Evolutionary conservation across 139 green algal species (phyloP), one percentile per base, ranked within the genome.

Genomic region (Coelastrella sp.): DNA sequence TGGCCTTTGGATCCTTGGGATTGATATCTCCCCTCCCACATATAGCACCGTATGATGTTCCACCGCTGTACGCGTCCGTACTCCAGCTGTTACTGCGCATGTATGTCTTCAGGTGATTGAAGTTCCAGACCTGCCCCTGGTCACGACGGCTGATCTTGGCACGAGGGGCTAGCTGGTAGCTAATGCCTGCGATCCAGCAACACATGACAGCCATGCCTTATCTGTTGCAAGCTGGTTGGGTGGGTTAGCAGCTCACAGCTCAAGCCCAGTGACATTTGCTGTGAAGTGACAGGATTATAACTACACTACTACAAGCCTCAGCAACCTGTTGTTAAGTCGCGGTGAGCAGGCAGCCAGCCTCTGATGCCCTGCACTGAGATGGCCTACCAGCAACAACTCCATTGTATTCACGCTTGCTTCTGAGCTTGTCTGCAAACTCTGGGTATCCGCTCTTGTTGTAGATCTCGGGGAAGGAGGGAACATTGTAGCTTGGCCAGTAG

Each of bases 401-500:
- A 11, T 54, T 10, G 23, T 86, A 86, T n/a, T 64, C 85, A 94
- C 47, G 80, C 92, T 17, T 80, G 74, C 73, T 47, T 65, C 90
- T 23, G 68, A 94, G 22, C 16, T 68, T 57, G 13, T 59, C 74
- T 2, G 85, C 78, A 60, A 94, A 90, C 17, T 93, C 89, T 5
- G 86, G 91, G 90, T 96, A 96, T 23, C 96, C 95, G 6, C 89
- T 92, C 14, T 64, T 64, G 20, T 93, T 90, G 86, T 94, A 95
- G 3, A 96, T 85, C 85, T 96, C 91, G 0, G 90, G 54, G 82
- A 96, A 98, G 91, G 88, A 95, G 7, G 96, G 96, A 7, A 97
- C 92, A 60, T 98, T 98, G 94, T 96, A 97, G 32, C 90, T 95
- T 4, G 96, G 93, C 89, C 90, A 98, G 92, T 98, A 97, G 73